These are phyloP conservation scores for Carex scoparia DNA, from an alignment of 176 grass and related monocot species.

Conservation along the genomic window DNA sequence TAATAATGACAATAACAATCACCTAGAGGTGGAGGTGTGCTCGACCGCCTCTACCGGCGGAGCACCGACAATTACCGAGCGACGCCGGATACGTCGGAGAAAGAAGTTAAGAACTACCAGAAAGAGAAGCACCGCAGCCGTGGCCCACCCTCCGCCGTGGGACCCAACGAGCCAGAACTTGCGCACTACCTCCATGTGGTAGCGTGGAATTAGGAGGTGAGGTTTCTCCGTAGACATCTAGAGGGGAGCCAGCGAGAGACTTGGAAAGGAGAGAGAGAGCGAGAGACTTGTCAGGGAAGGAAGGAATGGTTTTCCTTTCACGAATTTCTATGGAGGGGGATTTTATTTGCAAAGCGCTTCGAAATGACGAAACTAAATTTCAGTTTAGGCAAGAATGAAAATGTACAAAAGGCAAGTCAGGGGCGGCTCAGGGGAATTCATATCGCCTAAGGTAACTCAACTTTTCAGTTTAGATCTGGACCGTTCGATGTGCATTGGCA, in stretches of 20 bases:
- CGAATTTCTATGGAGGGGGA: background rate
- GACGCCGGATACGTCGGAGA: conserved; percentile 28
- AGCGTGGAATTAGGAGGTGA: background rate
- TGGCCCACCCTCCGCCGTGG: conserved; percentile 52
- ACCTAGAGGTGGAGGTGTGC: background rate
- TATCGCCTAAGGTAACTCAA: no score
- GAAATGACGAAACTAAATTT: background rate
- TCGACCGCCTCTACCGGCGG: background rate
- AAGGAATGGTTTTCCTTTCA: background rate
- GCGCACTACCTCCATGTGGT: conserved; percentile 5
- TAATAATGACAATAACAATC: background rate
- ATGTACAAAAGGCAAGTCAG: background rate
- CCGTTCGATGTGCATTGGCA: no score
- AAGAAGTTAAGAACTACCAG: conserved; percentile 39
- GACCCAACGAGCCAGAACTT: conserved; percentile 39
- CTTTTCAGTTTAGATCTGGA: no score
- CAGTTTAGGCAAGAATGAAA: background rate
- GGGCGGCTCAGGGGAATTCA: no score
- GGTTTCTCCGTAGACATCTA: conserved; percentile 2
- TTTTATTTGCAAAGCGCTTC: background rate
- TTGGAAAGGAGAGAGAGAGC: background rate
- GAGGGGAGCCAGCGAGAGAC: background rate
- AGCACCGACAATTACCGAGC: background rate
- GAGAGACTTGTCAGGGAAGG: background rate
- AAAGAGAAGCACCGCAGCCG: conserved; percentile 44